Base-by-base conservation (phyloP, 1,284 basidiomycete species). In the Sanghuangporus sanghuang region DNA sequence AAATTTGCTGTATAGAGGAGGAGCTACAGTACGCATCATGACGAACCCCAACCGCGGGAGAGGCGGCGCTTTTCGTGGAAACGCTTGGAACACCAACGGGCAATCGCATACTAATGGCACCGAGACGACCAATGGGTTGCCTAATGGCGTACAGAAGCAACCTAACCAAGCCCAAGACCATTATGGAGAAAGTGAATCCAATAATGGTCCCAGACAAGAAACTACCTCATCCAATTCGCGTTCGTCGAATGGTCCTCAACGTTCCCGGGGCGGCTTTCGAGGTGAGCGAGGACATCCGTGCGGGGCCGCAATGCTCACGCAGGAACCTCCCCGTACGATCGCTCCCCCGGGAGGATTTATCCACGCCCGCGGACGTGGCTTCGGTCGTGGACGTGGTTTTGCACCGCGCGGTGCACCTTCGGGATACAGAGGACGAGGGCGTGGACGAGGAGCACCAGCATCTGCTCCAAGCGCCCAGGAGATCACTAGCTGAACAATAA, bases 21-120 rank as follows among this genome's bases (percentile, higher is more conserved):
- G 38, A 39, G 56, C 57, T 23, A 38, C 53, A 14, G 59, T 65
- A 60, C 66, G 78, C 23, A 85, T 88, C 54, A 82, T 86, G 85
- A 73, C 81, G 4, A 93, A 93, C 70, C 91, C 89, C 0, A 86
- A 87, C 70, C 78, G 86, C 57, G 83, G 79, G n/a, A 75, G 79
- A n/a, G 75, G 73, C 56, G 70, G 69, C 4, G 63, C 44, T n/a
- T 57, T 64, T 18, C 69, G 71, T 16, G 68, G 69, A 7, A 72
- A 72, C 18, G 70, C 70, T 14, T 67, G 61, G 38, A 44, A 57
- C 36, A 23, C 42, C 42, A 64, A 63, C 35, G 59, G 57, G 12
- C 48, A 59, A n/a, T 9, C 52, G 16, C 40, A 48, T 52, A 40
- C 36, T 6, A 61, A 65, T 44, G 64, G 64, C 4, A 57, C 50